A percentile compares a stretch with the other conserved stretches of the same genome.
Conservation (phyloP, 2,329 filamentous ascomycete genomes). For the Pseudopithomyces maydicus region DNA sequence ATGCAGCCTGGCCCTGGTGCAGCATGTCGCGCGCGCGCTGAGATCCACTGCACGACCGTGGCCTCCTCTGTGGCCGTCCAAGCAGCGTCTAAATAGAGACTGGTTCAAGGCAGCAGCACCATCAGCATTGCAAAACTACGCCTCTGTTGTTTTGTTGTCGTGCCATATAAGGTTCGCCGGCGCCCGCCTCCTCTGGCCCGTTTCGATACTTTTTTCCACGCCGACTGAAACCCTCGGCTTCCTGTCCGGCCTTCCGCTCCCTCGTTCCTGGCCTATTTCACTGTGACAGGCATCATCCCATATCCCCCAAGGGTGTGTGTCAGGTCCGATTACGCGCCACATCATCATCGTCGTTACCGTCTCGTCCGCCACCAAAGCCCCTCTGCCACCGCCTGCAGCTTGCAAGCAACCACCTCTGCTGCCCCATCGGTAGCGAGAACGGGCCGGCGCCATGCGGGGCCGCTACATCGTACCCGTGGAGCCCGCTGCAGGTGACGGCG, state of each 20-base stretch:
- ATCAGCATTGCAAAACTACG: neutral
- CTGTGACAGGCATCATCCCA: constrained; percentile 19
- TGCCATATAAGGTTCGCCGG: constrained; percentile 16
- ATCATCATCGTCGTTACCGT: constrained; percentile 12
- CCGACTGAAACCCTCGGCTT: constrained; percentile 20
- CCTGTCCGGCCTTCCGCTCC: constrained; percentile 11
- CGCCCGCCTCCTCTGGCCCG: constrained; percentile 8
- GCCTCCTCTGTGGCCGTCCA: neutral
- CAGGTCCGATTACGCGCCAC: constrained; percentile 15
- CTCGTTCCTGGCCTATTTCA: neutral
- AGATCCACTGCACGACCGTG: constrained; percentile 2
- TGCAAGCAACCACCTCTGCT: constrained; percentile 8
- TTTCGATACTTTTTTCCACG: constrained; percentile 7
- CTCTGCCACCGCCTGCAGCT: constrained; percentile 16
- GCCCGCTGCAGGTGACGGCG: constrained; percentile 57
- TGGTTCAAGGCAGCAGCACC: constrained; percentile 10
- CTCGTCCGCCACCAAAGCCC: constrained; percentile 9
- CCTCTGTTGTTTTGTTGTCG: constrained; percentile 11
- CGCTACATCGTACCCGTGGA: constrained; percentile 62
- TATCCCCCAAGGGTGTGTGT: constrained; percentile 18
- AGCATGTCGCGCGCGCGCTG: neutral
- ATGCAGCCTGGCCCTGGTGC: neutral
- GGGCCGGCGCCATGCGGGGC: constrained; percentile 14
- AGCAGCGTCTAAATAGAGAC: constrained; percentile 1
- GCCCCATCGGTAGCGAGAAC: constrained; percentile 10